Percentiles rank a stretch among this genome's conserved stretches.
Conservation (phyloP, 2,329 filamentous ascomycete species). For the Cytospora schulzeri region DNA sequence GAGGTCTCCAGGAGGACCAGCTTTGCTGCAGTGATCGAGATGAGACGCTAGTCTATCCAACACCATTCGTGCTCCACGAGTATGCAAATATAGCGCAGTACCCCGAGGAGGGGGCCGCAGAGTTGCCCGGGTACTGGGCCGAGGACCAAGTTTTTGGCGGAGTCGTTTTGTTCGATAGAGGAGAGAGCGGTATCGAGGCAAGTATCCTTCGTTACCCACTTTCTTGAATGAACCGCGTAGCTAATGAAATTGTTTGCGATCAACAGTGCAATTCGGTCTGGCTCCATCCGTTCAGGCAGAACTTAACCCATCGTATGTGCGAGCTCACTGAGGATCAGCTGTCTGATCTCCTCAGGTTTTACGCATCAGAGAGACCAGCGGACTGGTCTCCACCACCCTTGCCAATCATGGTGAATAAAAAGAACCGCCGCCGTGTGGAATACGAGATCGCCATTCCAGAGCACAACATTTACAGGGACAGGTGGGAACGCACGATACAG, state of each 20-base stretch:
- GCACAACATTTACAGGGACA: constrained; percentile 6
- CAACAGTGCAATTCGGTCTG: constrained; percentile 6
- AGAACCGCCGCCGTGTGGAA: neutral
- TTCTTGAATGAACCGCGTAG: neutral
- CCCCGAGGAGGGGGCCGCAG: neutral
- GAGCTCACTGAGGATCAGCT: neutral
- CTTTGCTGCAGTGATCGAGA: neutral
- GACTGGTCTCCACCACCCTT: neutral
- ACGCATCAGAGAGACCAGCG: neutral
- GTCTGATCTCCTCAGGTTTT: neutral
- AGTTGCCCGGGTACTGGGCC: constrained; percentile 1
- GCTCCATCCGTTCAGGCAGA: neutral
- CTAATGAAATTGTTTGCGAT: neutral
- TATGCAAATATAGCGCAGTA: neutral
- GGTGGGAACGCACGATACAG: constrained; percentile 7
- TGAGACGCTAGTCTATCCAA: neutral
- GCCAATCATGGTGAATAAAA: neutral
- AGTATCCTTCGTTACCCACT: neutral
- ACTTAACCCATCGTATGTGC: neutral
- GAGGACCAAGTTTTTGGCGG: constrained; percentile 12
- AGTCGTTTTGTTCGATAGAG: neutral
- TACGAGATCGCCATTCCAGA: constrained; percentile 3
- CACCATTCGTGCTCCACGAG: neutral
- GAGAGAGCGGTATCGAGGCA: constrained; percentile 4
- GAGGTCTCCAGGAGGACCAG: neutral